Conservation (phyloP, 257 asterid species). For the Solanum chilense region DNA sequence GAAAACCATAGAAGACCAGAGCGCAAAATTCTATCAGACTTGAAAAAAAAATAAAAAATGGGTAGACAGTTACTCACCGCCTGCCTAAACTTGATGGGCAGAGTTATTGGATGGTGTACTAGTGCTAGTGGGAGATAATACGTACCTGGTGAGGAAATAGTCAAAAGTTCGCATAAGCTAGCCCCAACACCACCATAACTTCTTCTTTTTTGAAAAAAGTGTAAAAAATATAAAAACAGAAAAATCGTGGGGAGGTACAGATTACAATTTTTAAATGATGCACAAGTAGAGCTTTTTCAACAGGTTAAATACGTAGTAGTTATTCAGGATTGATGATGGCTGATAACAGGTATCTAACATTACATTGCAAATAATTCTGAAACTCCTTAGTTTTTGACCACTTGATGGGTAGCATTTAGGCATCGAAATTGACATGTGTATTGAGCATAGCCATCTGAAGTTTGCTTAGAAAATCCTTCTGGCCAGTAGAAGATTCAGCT, state of each 20-base stretch:
- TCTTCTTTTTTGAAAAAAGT: neutral
- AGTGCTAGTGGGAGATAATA: neutral
- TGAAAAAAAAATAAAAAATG: fast-evolving
- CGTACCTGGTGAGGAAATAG: neutral
- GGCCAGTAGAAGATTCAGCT: slow-evolving; percentile 36
- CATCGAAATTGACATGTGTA: slow-evolving; percentile 30
- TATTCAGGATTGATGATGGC: neutral
- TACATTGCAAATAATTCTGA: neutral
- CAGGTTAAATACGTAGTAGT: neutral
- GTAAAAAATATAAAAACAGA: neutral
- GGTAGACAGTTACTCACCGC: neutral
- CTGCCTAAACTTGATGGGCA: neutral
- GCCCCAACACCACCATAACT: neutral
- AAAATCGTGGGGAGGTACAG: neutral
- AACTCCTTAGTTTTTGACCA: neutral
- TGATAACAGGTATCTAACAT: neutral
- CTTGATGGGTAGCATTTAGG: slow-evolving; percentile 12
- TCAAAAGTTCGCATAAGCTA: neutral
- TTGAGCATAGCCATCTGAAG: slow-evolving; percentile 57
- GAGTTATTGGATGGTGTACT: neutral
- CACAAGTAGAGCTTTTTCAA: neutral
- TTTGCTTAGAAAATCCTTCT: slow-evolving; percentile 70
- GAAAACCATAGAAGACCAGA: neutral
- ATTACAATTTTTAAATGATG: neutral
- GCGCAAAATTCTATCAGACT: neutral